These are phyloP conservation scores for Baorangia bicolor DNA, from an alignment of 768 basidiomycete genomes.

Conservation along the genomic window DNA sequence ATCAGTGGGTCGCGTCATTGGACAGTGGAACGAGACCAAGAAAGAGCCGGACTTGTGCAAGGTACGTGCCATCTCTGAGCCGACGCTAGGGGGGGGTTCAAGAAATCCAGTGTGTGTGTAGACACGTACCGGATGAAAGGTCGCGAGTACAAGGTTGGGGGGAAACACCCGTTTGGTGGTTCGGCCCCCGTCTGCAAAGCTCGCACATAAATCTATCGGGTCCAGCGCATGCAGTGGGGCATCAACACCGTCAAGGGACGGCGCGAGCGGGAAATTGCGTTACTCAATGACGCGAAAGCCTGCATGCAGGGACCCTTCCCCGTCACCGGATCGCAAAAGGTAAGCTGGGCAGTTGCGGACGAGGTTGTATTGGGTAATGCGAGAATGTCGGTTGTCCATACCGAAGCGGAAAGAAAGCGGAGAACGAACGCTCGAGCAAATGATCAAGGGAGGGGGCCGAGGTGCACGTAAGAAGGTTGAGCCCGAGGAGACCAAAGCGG, in stretches of 20 bases:
- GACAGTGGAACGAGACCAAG: slow-evolving; percentile 11
- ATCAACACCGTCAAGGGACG: slow-evolving; percentile 7
- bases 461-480: slow-evolving; percentile 3
- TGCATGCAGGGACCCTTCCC: neutral
- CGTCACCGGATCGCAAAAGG: slow-evolving; percentile 12
- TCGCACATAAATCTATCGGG: slow-evolving; percentile 5
- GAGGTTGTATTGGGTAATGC: slow-evolving; percentile 7
- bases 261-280: slow-evolving; percentile 9
- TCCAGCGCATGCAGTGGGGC: slow-evolving; percentile 8
- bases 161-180: neutral
- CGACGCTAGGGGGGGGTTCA: no score
- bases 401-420: slow-evolving; percentile 4
- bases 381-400: slow-evolving; percentile 8
- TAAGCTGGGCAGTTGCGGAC: neutral
- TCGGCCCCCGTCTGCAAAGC: neutral
- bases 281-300: slow-evolving; percentile 9
- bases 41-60: slow-evolving; percentile 10
- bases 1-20: slow-evolving; percentile 3
- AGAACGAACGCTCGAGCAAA: slow-evolving; percentile 5
- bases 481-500: slow-evolving; percentile 1
- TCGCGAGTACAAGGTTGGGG: slow-evolving; percentile 8
- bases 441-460: neutral
- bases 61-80: no score
- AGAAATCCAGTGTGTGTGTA: no score
- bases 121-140: slow-evolving; percentile 13